Base-by-base conservation (phyloP, 306 rosid species). In the Fragaria nilgerrensis region DNA sequence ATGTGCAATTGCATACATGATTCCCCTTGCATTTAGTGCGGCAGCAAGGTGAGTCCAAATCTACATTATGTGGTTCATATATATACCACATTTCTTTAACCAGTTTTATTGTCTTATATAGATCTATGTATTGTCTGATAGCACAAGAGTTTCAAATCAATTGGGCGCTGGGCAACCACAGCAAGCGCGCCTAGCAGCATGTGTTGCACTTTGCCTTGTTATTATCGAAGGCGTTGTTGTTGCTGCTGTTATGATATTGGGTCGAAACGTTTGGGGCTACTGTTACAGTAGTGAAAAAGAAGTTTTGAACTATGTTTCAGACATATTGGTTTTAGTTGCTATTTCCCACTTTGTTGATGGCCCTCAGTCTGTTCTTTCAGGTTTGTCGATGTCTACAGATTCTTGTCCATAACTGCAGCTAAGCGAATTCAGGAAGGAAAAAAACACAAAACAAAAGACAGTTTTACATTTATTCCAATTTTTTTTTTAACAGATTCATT, bases 221-320 rank as follows among this genome's bases (percentile, higher is more conserved):
- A 17, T 67, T 2, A 2, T 20, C 7, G 80, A 77, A 20, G 74
- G 80, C 23, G 7, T 37, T 50, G 5, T 37, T 7, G 66, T 67
- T 16, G 80, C 34, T 19, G 27, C 45, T 29, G 13, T 22, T 9
- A 32, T 77, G 61, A 77, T 77, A 19, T 36, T 77, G 20, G 20
- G 70, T 14, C 80, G 73, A 15, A 37, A 22, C 22, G 14, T 66
- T 15, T 77, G 80, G 80, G 80, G 80, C 43, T 8, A 47, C 23
- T 36, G 32, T 1, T 77, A 77, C 65, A 77, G 68, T 65, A 67
- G 27, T 68, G 74, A 77, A 9, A 48, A 37, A 36, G 50, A 67
- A 47, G 67, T 77, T 12, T 37, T 77, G 39, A 20, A 20, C 4
- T 36, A 66, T 36, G 74, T 56, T 25, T 53, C 50, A 50, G 22